These are phyloP conservation scores for Sugiyamaella qingdaonensis DNA, from an alignment of 805 yeast genomes.

Conservation along the genomic window DNA sequence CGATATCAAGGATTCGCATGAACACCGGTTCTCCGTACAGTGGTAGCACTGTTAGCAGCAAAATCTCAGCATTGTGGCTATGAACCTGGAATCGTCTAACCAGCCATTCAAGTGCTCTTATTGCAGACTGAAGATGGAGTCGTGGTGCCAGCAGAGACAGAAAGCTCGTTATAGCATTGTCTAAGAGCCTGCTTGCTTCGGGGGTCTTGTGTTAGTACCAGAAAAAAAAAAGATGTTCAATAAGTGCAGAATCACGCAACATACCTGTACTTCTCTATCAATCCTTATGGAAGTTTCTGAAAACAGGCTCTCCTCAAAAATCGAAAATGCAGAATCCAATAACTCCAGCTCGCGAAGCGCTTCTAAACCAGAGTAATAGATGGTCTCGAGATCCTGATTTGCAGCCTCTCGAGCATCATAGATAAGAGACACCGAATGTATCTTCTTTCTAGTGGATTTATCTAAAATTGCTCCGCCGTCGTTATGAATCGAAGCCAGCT, in stretches of 20 bases:
- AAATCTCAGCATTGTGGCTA: conserved; percentile 67
- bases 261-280: conserved; percentile 70
- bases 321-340: conserved; percentile 69
- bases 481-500: conserved; percentile 59
- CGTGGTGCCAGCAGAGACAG: conserved; percentile 70
- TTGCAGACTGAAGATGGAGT: conserved; percentile 68
- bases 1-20: conserved; percentile 66
- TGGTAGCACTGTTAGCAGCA: conserved; percentile 74
- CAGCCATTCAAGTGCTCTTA: conserved; percentile 90
- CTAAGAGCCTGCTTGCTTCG: conserved; percentile 71
- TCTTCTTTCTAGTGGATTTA: conserved; percentile 77
- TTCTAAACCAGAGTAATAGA: conserved; percentile 65
- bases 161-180: conserved; percentile 70
- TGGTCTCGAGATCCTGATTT: conserved; percentile 86
- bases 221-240: conserved; percentile 11
- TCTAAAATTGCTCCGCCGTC: conserved; percentile 64
- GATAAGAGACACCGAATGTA: conserved; percentile 84
- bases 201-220: conserved; percentile 35
- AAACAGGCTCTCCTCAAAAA: conserved; percentile 69
- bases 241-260: conserved; percentile 18
- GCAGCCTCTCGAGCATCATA: conserved; percentile 86
- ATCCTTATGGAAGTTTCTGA: conserved; percentile 73
- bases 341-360: conserved; percentile 69
- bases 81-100: conserved; percentile 85
- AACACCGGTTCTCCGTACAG: conserved; percentile 72